Percentiles rank a stretch among this genome's conserved stretches.
Conservation (phyloP, 768 basidiomycete genomes). For the Grammothele lineata region DNA sequence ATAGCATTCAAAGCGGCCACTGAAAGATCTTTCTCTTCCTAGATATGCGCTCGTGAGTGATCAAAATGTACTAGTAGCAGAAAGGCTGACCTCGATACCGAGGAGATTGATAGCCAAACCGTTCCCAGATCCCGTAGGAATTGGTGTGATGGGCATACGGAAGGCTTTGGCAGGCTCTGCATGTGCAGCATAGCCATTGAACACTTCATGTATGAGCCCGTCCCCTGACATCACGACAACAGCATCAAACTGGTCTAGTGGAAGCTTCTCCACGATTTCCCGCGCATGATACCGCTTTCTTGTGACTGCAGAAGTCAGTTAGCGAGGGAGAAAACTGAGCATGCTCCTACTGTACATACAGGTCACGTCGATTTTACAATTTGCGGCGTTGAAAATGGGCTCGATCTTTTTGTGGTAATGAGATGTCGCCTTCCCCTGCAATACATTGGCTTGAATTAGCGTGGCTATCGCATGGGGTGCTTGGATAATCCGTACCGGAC, state of each 20-base stretch:
- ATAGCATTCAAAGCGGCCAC: slow-evolving; percentile 73
- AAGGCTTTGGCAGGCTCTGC: slow-evolving; percentile 57
- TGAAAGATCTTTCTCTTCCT: slow-evolving; percentile 70
- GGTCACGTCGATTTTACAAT: slow-evolving; percentile 56
- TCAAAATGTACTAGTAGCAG: no score
- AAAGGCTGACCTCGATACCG: slow-evolving; percentile 49
- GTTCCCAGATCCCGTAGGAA: slow-evolving; percentile 84
- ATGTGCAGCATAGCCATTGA: slow-evolving; percentile 79
- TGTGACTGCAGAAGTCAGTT: slow-evolving; percentile 46
- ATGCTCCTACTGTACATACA: slow-evolving; percentile 42
- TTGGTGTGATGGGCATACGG: slow-evolving; percentile 64
- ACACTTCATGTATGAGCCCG: slow-evolving; percentile 75
- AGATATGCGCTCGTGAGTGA: not conserved
- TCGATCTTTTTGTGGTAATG: slow-evolving; percentile 57
- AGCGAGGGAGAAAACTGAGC: not conserved
- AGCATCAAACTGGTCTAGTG: slow-evolving; percentile 59
- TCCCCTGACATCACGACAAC: slow-evolving; percentile 79
- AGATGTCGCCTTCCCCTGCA: slow-evolving; percentile 56
- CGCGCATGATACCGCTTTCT: slow-evolving; percentile 58
- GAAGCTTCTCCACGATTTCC: slow-evolving; percentile 54
- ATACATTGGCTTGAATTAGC: slow-evolving; percentile 3
- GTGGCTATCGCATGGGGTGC: not conserved
- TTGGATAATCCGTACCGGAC: slow-evolving; percentile 47
- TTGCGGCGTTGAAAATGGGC: slow-evolving; percentile 68
- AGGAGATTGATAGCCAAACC: slow-evolving; percentile 70